Evolutionary conservation across 768 basidiomycete species (phyloP), one percentile per base, ranked within the genome.

Genomic region (Boletus subcaerulescens): DNA sequence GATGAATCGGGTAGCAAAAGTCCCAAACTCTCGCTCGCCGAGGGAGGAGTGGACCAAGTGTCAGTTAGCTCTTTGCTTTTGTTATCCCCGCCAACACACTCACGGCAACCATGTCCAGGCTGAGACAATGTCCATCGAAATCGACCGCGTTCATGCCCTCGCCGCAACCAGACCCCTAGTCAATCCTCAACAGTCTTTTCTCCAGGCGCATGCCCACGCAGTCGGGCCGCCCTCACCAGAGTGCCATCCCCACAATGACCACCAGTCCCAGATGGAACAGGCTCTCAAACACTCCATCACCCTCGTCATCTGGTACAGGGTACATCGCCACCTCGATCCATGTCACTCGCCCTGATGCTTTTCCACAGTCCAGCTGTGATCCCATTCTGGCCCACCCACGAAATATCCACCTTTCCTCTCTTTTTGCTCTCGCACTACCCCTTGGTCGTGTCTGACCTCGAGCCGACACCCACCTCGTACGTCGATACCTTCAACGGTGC

Each of bases 271-370:
- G 60, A 57, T 71, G 53, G 70, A 71, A 50, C 73, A 74, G 20
- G 68, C 76, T 11, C 66, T 75, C 47, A 77, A 71, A 53, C 78
- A 83, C 33, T 81, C 84, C 6, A 77, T 86, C 10, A 86, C 83
- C 2, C 76, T 87, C 55, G 77, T 87, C 49, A 79, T 86, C 55
- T 87, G 86, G 86, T 85, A 86, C 72, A 82, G 84, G 73, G 82
- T 84, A 56, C 59, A 68, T 56, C 2, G 2, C 10, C 20, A 45
- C 12, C 32, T 33, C 36, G 29, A 50, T 24, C 5, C 47, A 10
- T 42, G 45, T 46, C 45, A 32, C 51, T 22, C 5, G 4, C 39
- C 32, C 43, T 59, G 50, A 66, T 3, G 15, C 10, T 10, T 12
- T 6, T 49, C 33, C 41, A 24, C 65, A 84, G 83, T 73, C 78